Evolutionary conservation across 495 filamentous ascomycete genomes (phyloP).

Genomic region (Aspergillus olivimuriae): DNA sequence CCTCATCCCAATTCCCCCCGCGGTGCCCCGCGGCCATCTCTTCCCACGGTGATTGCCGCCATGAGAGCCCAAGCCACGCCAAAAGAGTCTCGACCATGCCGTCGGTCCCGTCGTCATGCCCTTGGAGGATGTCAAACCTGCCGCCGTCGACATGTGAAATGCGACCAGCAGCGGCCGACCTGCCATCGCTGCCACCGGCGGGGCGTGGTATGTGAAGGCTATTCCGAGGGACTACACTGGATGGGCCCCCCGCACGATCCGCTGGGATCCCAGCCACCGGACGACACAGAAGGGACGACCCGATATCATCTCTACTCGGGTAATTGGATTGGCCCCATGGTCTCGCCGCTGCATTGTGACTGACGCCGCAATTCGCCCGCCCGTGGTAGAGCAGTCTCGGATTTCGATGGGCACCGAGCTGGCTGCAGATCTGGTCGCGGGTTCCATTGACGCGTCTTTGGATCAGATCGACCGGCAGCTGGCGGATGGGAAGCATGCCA

Average conservation of each 20-base stretch:
- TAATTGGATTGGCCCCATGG: no score
- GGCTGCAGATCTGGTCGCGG: constrained; percentile 16
- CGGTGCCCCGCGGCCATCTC: no score
- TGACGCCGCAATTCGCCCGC: constrained; percentile 13
- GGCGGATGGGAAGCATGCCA: constrained; percentile 15
- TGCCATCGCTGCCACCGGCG: constrained; percentile 24
- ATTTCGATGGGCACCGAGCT: constrained; percentile 27
- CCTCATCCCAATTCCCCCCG: no score
- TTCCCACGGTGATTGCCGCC: no score
- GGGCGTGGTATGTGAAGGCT: constrained; percentile 25
- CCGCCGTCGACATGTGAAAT: constrained; percentile 32
- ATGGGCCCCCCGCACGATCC: constrained; percentile 12
- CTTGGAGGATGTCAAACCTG: constrained; percentile 30
- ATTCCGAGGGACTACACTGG: constrained; percentile 25
- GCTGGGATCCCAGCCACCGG: constrained; percentile 2
- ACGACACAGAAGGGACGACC: constrained; percentile 10
- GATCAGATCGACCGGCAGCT: constrained; percentile 23
- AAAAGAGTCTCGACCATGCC: no score
- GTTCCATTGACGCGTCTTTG: constrained; percentile 29
- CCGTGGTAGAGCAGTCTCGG: constrained; percentile 19
- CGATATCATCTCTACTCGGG: constrained; percentile 30
- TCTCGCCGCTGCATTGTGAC: constrained; percentile 15
- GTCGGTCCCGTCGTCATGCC: no score
- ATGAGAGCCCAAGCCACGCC: no score
- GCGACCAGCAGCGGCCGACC: constrained; percentile 32